Evolutionary conservation across 345 rosid species (phyloP), one percentile per base, ranked within the genome.

Genomic region (Euphorbia peplus): DNA sequence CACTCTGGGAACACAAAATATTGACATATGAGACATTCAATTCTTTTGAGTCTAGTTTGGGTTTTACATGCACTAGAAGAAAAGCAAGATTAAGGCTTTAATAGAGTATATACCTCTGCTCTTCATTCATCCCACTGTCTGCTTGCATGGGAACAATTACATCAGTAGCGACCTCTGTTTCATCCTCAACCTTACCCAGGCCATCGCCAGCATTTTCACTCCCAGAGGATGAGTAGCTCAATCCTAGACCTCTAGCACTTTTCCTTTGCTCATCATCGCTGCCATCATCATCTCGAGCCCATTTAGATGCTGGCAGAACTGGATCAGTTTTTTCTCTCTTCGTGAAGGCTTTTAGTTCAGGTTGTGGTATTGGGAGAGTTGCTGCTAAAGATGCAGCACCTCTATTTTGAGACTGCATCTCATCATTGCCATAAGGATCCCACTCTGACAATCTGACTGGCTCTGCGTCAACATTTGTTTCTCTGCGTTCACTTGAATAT

Each of bases 231-330:
- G 98, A 95, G 80, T 89, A 88, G 74, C 96, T 83, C 75, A 89
- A 81, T 55, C 87, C 92, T 51, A 85, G 78, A 39, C 72, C 90
- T 75, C 70, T 67, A 24, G 80, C 48, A 76, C 72, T 81, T 75
- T 80, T 83, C 82, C 88, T 85, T 72, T 82, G 92, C 67, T 86
- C 99, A 60, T 92, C 96, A 29, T 87, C 97, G 66, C 88, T 87
- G 59, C 86, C 98, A 66, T 92, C 92, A 80, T 92, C 95, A 75
- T 95, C 99, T 68, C 88, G 79, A 63, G 96, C 92, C 99, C 99
- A 95, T 79, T 89, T 95, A 64, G 99, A 92, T 60, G 96, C 86
- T 30, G 96, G 92, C 82, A 92, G 82, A 60, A 88, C 75, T 63
- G 87, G 91, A 62, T 90, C 98, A 37, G 4, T 81, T 80, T 84